phyloP scores from a whole-genome alignment of 805 yeast species.

The Wickerhamiella qilinensis region DNA sequence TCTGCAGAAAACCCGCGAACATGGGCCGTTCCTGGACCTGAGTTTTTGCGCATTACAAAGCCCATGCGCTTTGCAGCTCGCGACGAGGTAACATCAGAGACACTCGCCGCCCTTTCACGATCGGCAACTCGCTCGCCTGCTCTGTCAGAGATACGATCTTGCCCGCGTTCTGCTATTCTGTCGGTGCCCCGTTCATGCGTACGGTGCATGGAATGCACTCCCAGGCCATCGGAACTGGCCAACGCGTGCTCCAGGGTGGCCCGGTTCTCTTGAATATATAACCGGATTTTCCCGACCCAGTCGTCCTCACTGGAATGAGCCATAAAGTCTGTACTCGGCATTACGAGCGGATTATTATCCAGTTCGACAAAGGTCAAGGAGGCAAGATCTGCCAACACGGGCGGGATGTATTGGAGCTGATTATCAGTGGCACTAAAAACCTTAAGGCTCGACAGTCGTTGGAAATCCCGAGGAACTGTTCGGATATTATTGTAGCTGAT shows the following conservation, averaged over 20 bases:
- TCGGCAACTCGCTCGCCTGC: conserved; percentile 6
- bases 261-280: conserved; percentile 20
- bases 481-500: conserved; percentile 39
- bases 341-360: conserved; percentile 42
- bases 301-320: conserved; percentile 25
- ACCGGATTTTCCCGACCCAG: conserved; percentile 29
- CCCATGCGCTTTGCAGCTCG: conserved; percentile 67
- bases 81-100: conserved; percentile 14
- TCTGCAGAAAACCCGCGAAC: background rate
- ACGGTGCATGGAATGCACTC: too few relatives aligned
- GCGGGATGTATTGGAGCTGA: conserved; percentile 37
- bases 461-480: conserved; percentile 31
- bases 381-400: conserved; percentile 33
- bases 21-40: background rate
- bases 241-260: background rate
- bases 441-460: conserved; percentile 25
- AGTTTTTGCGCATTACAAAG: conserved; percentile 26
- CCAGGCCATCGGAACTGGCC: background rate
- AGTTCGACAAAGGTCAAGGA: conserved; percentile 43
- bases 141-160: too few relatives aligned
- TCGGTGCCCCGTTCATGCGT: too few relatives aligned
- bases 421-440: conserved; percentile 50
- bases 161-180: too few relatives aligned
- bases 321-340: conserved; percentile 11
- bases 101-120: conserved; percentile 27